These are phyloP conservation scores for Syzygium malaccense DNA, from an alignment of 441 rosid genomes.

Conservation along the genomic window DNA sequence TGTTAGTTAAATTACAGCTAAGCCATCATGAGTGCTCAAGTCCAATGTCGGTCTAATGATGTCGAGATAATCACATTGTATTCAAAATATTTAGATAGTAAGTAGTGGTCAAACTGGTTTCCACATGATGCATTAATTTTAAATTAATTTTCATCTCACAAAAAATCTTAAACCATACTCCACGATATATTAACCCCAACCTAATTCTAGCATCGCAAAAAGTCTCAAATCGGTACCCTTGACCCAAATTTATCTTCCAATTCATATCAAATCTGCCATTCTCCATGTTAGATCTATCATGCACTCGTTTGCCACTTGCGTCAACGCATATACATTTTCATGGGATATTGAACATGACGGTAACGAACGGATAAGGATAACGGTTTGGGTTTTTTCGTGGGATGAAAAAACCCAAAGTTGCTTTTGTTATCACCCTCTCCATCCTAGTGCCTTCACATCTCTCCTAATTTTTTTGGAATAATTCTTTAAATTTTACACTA, in stretches of 20 bases:
- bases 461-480: not conserved
- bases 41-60: not conserved
- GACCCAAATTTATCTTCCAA: not conserved
- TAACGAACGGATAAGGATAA: not conserved
- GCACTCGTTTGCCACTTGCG: not conserved
- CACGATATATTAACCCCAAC: rapidly evolving
- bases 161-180: rapidly evolving
- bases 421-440: not conserved
- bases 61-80: too few species aligned
- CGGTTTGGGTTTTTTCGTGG: not conserved
- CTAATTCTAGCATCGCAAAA: not conserved
- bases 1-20: not conserved
- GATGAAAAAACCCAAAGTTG: too few species aligned
- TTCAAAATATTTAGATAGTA: too few species aligned
- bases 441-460: not conserved
- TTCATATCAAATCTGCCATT: not conserved
- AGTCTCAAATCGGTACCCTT: not conserved
- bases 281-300: not conserved
- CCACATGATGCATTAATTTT: rapidly evolving
- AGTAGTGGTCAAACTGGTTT: too few species aligned
- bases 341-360: not conserved
- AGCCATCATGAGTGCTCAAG: not conserved
- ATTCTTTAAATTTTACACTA: too few species aligned
- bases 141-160: not conserved
- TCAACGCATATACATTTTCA: not conserved